Percentiles rank a stretch among this genome's conserved stretches.
Evolutionary conservation across 1,139 yeast species (phyloP).

Genomic region (Candida sp.): DNA sequence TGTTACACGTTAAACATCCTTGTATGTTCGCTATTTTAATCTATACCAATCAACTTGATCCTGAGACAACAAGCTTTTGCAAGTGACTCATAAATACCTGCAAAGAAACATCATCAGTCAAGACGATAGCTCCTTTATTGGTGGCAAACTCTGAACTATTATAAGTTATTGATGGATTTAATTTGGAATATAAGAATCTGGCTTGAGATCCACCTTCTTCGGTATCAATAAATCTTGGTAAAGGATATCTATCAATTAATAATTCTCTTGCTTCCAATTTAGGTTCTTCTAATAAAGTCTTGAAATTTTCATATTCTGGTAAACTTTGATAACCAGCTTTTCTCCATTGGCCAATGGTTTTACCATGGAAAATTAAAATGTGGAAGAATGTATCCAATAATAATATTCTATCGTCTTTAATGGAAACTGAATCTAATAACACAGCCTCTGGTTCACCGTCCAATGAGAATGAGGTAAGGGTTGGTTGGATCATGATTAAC

Average conservation of each 20-base stretch:
- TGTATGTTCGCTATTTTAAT: too few relatives aligned
- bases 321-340: slow-evolving; percentile 92
- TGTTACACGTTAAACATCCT: too few relatives aligned
- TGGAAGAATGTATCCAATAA: slow-evolving; percentile 95
- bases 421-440: slow-evolving; percentile 89
- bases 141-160: slow-evolving; percentile 53
- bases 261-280: slow-evolving; percentile 90
- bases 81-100: slow-evolving; percentile 91
- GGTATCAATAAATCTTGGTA: slow-evolving; percentile 91
- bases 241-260: slow-evolving; percentile 90
- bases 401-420: slow-evolving; percentile 83
- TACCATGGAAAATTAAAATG: slow-evolving; percentile 93
- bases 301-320: slow-evolving; percentile 86
- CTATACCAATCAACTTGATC: slow-evolving; percentile 16
- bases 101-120: slow-evolving; percentile 92
- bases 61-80: slow-evolving; percentile 73
- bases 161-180: slow-evolving; percentile 89
- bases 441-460: slow-evolving; percentile 86
- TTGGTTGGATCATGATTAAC: slow-evolving; percentile 96
- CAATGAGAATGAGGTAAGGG: slow-evolving; percentile 82
- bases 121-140: slow-evolving; percentile 70
- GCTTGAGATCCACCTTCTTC: slow-evolving; percentile 99
- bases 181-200: slow-evolving; percentile 88
- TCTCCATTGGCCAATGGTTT: slow-evolving; percentile 94
- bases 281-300: slow-evolving; percentile 83